Conservation (phyloP, 495 filamentous ascomycete species). For the Penicillium parvum region DNA sequence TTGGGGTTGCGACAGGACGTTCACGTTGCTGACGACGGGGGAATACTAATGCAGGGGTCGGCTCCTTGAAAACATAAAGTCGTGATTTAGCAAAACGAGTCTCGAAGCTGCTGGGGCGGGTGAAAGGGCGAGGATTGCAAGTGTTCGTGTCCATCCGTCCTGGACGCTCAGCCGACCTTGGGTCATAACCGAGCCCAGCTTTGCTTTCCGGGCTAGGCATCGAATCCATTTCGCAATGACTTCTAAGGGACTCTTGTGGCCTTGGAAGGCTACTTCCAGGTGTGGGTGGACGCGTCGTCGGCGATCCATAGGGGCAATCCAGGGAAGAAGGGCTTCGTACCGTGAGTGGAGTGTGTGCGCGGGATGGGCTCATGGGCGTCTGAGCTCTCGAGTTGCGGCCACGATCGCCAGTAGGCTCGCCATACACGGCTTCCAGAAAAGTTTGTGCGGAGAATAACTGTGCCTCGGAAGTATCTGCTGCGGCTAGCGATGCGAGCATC, state of each 20-base stretch:
- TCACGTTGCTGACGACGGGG: conserved; percentile 56
- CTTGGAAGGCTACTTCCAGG: conserved; percentile 26
- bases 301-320: conserved; percentile 19
- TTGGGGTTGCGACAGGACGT: conserved; percentile 61
- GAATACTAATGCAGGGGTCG: conserved; percentile 43
- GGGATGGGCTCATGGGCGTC: conserved; percentile 69
- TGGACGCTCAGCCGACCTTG: conserved; percentile 10
- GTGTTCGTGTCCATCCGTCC: conserved; percentile 12
- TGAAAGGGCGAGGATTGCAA: conserved; percentile 15
- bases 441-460: conserved; percentile 68
- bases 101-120: conserved; percentile 15
- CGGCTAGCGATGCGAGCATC: conserved; percentile 65
- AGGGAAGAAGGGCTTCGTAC: conserved; percentile 36
- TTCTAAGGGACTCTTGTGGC: conserved; percentile 22
- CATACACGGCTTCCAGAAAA: conserved; percentile 78
- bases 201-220: conserved; percentile 5
- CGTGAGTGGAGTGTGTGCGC: conserved; percentile 42
- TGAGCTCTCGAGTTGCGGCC: conserved; percentile 65
- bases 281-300: conserved; percentile 18
- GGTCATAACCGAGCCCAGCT: conserved; percentile 4
- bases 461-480: conserved; percentile 79
- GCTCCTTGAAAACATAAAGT: conserved; percentile 46
- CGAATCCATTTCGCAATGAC: conserved; percentile 10
- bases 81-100: conserved; percentile 33
- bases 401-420: conserved; percentile 54